A percentile compares a stretch with the other conserved stretches of the same genome.
These are phyloP conservation scores for Phytophthora hibernalis DNA, from an alignment of 352 stramenopile genomes.

Conservation along the genomic window DNA sequence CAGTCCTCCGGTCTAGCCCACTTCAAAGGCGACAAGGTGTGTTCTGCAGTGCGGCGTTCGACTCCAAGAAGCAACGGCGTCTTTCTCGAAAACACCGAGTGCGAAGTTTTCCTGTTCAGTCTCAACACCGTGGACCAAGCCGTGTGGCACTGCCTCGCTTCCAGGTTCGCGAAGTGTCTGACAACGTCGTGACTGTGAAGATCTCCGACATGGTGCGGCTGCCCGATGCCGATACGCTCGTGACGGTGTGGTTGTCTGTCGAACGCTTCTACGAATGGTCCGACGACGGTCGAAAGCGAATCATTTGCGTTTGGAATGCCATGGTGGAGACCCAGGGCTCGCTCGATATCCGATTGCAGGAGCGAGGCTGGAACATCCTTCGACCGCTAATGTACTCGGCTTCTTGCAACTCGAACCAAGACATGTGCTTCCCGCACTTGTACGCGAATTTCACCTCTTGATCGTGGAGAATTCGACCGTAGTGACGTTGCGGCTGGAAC, in stretches of 20 bases:
- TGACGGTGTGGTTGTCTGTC: conserved; percentile 39
- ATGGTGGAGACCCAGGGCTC: conserved; percentile 42
- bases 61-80: conserved; percentile 14
- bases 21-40: conserved; percentile 43
- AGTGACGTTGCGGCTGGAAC: conserved; percentile 34
- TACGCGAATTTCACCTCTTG: conserved; percentile 32
- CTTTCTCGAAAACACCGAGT: conserved; percentile 44
- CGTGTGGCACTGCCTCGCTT: conserved; percentile 41
- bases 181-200: conserved; percentile 34
- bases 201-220: conserved; percentile 32
- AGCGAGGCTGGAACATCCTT: conserved; percentile 42
- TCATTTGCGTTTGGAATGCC: conserved; percentile 42
- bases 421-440: conserved; percentile 42
- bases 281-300: conserved; percentile 23
- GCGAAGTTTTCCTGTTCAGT: conserved; percentile 43
- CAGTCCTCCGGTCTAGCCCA: conserved; percentile 21
- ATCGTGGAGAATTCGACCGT: conserved; percentile 8
- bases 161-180: conserved; percentile 20
- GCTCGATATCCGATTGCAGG: conserved; percentile 38
- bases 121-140: conserved; percentile 35
- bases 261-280: conserved; percentile 23
- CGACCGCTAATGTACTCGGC: conserved; percentile 29
- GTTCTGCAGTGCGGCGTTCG: conserved; percentile 14
- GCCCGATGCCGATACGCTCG: conserved; percentile 27
- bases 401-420: conserved; percentile 13